phyloP scores from a whole-genome alignment of 306 rosid species.

The Sicyos edulis region DNA sequence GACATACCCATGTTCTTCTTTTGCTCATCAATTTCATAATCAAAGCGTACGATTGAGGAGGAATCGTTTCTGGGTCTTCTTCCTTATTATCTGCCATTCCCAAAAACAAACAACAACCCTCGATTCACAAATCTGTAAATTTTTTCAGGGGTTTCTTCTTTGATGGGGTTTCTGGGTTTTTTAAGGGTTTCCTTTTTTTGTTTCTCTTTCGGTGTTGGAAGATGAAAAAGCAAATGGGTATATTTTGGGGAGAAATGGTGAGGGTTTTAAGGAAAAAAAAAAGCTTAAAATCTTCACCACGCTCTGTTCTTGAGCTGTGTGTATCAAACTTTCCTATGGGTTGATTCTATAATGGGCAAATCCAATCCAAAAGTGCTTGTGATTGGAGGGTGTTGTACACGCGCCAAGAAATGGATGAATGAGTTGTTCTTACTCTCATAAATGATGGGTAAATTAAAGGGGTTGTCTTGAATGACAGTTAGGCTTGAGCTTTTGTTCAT shows the following conservation, averaged over 20 bases:
- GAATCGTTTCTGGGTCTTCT: slow-evolving; percentile 14
- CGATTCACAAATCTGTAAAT: slow-evolving; percentile 1
- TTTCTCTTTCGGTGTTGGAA: slow-evolving; percentile 8
- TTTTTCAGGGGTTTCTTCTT: not conserved
- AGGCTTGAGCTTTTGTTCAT: not conserved
- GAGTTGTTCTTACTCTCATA: not conserved
- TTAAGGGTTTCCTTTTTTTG: not conserved
- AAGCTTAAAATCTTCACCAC: not conserved
- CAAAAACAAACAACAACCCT: not conserved
- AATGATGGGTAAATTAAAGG: not conserved
- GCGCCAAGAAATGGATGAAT: not conserved
- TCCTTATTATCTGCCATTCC: slow-evolving; percentile 20
- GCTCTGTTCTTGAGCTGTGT: not conserved
- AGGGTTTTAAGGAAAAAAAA: not conserved
- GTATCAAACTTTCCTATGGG: not conserved
- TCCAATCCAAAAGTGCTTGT: not conserved
- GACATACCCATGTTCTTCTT: slow-evolving; percentile 26
- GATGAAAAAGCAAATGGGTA: not conserved
- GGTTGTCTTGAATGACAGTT: not conserved
- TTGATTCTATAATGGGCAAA: not conserved
- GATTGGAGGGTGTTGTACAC: not conserved
- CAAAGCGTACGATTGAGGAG: slow-evolving; percentile 8
- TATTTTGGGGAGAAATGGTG: not conserved
- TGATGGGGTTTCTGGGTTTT: not conserved
- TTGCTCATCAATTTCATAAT: slow-evolving; percentile 22